Percentiles rank a stretch among this genome's conserved stretches.
Evolutionary conservation across 1,139 yeast genomes (phyloP).

Genomic region (Diutina scorzettiae): DNA sequence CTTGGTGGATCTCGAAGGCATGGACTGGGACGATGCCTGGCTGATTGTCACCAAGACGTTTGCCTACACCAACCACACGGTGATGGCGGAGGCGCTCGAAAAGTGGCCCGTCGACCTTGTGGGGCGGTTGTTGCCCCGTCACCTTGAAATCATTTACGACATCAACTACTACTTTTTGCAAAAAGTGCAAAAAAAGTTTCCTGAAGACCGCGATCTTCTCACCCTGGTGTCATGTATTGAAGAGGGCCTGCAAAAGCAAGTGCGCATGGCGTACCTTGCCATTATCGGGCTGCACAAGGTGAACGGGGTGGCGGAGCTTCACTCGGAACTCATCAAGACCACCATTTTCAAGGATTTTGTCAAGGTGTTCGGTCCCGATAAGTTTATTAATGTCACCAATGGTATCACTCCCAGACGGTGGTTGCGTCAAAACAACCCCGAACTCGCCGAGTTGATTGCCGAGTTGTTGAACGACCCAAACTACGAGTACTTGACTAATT

Average conservation of each 20-base stretch:
- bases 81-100: slow-evolving; percentile 88
- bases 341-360: slow-evolving; percentile 90
- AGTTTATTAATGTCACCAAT: slow-evolving; percentile 85
- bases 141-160: slow-evolving; percentile 81
- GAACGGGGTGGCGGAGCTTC: slow-evolving; percentile 93
- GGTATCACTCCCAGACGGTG: slow-evolving; percentile 96
- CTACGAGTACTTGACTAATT: slow-evolving; percentile 57
- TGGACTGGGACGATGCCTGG: slow-evolving; percentile 84
- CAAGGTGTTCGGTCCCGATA: slow-evolving; percentile 63
- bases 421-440: slow-evolving; percentile 90
- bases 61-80: slow-evolving; percentile 93
- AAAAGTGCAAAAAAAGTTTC: slow-evolving; percentile 63
- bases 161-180: slow-evolving; percentile 74
- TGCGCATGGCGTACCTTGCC: slow-evolving; percentile 88
- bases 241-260: slow-evolving; percentile 68
- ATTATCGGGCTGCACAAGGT: slow-evolving; percentile 88
- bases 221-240: slow-evolving; percentile 73
- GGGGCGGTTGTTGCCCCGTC: slow-evolving; percentile 77
- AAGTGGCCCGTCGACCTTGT: slow-evolving; percentile 87
- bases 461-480: slow-evolving; percentile 52
- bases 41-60: slow-evolving; percentile 66
- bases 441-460: slow-evolving; percentile 58
- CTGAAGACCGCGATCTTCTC: slow-evolving; percentile 54
- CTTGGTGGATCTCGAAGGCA: slow-evolving; percentile 69
- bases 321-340: slow-evolving; percentile 79